Conservation (phyloP, 2,329 filamentous ascomycete genomes). For the Botrytis cinerea region DNA sequence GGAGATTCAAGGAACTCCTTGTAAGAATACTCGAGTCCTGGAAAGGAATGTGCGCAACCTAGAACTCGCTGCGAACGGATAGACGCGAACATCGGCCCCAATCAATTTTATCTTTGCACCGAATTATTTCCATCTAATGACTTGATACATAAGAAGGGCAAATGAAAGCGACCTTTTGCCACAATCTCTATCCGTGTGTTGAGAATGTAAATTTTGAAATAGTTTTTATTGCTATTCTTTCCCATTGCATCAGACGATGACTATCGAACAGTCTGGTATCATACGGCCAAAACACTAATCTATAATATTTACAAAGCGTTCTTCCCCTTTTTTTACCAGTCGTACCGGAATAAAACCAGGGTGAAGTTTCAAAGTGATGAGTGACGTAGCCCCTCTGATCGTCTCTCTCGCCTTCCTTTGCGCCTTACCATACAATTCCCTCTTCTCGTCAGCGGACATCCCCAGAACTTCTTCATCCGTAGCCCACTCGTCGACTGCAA, state of each 20-base stretch:
- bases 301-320: slow-evolving; percentile 59
- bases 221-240: not conserved
- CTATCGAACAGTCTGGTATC: slow-evolving; percentile 16
- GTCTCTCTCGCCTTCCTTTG: slow-evolving; percentile 49
- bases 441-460: slow-evolving; percentile 34
- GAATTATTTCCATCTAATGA: not conserved
- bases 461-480: slow-evolving; percentile 35
- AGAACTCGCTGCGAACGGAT: slow-evolving; percentile 10
- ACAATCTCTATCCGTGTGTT: not conserved
- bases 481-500: slow-evolving; percentile 39
- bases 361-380: slow-evolving; percentile 73
- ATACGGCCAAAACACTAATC: slow-evolving; percentile 26
- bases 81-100: not conserved
- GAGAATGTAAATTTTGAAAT: not conserved
- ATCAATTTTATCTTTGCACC: not conserved
- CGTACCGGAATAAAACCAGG: slow-evolving; percentile 61
- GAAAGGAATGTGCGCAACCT: slow-evolving; percentile 9
- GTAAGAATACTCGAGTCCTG: slow-evolving; percentile 7
- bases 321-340: slow-evolving; percentile 67
- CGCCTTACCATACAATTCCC: slow-evolving; percentile 35
- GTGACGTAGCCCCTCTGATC: slow-evolving; percentile 51
- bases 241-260: not conserved
- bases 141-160: not conserved
- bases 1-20: slow-evolving; percentile 14
- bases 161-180: not conserved